phyloP scores from a whole-genome alignment of 352 stramenopile genomes.

The Poterioochromonas sp. region DNA sequence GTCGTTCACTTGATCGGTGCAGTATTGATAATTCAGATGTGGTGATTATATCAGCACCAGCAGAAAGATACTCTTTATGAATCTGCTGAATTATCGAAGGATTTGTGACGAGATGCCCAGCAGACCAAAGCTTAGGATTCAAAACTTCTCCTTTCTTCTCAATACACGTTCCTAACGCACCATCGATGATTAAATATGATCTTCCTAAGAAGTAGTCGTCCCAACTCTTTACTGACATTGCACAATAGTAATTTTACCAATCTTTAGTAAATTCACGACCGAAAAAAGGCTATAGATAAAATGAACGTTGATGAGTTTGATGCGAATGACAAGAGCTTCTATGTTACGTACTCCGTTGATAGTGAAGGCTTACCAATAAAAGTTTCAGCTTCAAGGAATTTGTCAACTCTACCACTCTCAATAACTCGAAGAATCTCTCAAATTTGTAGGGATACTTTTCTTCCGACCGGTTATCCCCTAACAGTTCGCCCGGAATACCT shows the following conservation, averaged over 20 bases:
- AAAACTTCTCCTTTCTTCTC: neutral
- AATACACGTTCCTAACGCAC: neutral
- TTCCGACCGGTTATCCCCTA: conserved; percentile 65
- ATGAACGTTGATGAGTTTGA: no score
- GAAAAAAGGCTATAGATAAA: no score
- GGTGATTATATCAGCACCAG: conserved; percentile 1
- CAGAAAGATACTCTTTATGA: neutral
- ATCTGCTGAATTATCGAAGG: neutral
- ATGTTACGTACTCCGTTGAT: no score
- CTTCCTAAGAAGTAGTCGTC: no score
- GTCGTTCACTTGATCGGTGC: neutral
- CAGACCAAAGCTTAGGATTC: neutral
- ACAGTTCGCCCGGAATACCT: conserved; percentile 66
- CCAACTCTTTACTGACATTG: no score
- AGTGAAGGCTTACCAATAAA: no score
- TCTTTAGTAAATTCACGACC: no score
- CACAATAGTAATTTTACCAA: no score
- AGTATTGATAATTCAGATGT: conserved; percentile 3
- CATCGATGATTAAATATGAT: conserved; percentile 19
- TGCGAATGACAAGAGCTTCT: no score
- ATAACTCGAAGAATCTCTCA: no score
- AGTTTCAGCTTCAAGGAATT: no score
- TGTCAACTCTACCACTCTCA: no score
- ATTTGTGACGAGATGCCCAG: neutral
- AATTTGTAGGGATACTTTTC: conserved; percentile 44